phyloP scores from a whole-genome alignment of 805 yeast species.

The Kluyveromyces wickerhamii region DNA sequence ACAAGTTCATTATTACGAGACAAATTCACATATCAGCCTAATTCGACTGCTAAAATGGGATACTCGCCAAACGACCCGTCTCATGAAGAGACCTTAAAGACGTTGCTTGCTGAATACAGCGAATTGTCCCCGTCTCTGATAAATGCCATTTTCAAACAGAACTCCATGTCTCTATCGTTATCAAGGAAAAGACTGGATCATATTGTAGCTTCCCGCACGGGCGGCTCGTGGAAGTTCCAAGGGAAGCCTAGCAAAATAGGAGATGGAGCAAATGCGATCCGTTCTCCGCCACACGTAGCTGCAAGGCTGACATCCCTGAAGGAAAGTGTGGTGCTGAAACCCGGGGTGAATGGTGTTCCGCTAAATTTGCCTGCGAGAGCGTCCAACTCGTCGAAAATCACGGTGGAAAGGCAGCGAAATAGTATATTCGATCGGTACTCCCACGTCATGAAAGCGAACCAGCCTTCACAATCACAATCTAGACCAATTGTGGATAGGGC shows the following conservation, averaged over 20 bases:
- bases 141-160: slow-evolving; percentile 33
- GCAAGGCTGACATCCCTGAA: slow-evolving; percentile 3
- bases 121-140: slow-evolving; percentile 30
- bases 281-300: background rate
- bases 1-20: slow-evolving; percentile 7
- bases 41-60: background rate
- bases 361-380: background rate
- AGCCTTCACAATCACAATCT: slow-evolving; percentile 1
- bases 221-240: slow-evolving; percentile 5
- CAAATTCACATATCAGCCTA: slow-evolving; percentile 8
- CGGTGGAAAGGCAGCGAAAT: slow-evolving; percentile 29
- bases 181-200: slow-evolving; percentile 29
- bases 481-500: slow-evolving; percentile 6
- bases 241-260: background rate
- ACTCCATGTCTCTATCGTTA: slow-evolving; percentile 29
- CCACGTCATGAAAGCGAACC: slow-evolving; percentile 19
- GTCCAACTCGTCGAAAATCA: slow-evolving; percentile 29
- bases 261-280: background rate
- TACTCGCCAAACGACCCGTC: slow-evolving; percentile 1
- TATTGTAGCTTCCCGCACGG: slow-evolving; percentile 11
- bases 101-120: slow-evolving; percentile 24
- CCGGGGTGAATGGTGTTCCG: background rate
- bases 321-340: background rate
- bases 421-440: slow-evolving; percentile 34
- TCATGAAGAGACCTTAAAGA: slow-evolving; percentile 2